These are phyloP conservation scores for Mrakia blollopis DNA, from an alignment of 768 basidiomycete genomes.

Conservation along the genomic window DNA sequence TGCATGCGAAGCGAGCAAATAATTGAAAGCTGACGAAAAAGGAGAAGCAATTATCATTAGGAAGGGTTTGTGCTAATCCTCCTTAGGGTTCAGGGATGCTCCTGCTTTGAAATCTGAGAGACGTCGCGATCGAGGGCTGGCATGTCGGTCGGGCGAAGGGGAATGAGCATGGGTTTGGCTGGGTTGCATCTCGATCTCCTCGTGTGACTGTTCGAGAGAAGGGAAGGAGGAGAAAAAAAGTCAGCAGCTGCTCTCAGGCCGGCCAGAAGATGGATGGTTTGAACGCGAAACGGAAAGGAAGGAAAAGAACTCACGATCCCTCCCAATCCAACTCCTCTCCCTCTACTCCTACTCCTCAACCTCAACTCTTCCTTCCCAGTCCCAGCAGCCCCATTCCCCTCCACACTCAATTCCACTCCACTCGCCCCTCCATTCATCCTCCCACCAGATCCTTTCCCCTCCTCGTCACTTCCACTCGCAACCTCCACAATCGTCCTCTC, in stretches of 20 bases:
- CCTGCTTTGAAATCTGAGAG: background rate
- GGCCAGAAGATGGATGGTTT: background rate
- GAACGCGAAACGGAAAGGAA: background rate
- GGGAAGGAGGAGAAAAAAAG: background rate
- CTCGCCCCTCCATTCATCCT: background rate
- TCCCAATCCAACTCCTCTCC: background rate
- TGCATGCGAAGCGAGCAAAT: background rate
- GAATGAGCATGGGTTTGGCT: background rate
- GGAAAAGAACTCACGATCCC: background rate
- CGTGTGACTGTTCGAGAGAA: background rate
- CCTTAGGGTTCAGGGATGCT: background rate
- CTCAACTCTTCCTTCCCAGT: conserved; percentile 3
- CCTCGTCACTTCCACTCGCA: background rate
- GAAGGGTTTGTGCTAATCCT: background rate
- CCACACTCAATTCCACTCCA: background rate
- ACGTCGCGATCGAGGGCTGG: background rate
- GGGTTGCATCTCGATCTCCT: background rate
- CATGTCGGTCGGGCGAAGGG: background rate
- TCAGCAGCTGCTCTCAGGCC: too few relatives aligned
- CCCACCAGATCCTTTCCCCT: background rate
- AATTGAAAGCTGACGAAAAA: too few relatives aligned
- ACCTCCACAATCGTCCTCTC: background rate
- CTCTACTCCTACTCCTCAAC: conserved; percentile 13
- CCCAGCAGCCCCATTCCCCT: background rate
- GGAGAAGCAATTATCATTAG: too few relatives aligned